Percentiles rank a stretch among this genome's conserved stretches.
Evolutionary conservation across 108 stramenopile genomes (phyloP).

Genomic region (Skeletonema grethae): DNA sequence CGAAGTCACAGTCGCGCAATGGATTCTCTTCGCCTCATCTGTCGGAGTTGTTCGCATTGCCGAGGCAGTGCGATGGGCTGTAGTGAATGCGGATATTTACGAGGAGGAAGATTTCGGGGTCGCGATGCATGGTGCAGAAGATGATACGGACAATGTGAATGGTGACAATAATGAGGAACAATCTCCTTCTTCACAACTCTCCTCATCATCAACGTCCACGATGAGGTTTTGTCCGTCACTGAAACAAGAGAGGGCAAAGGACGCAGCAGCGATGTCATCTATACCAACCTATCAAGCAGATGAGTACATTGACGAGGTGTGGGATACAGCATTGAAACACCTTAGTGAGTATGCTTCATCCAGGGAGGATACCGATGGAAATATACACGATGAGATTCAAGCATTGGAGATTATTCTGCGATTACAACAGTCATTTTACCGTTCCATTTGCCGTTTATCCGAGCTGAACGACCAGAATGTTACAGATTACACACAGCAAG

Average conservation of each 20-base stretch:
- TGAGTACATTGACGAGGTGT: conserved; percentile 9
- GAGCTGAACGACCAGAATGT: conserved; percentile 23
- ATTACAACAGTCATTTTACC: conserved; percentile 22
- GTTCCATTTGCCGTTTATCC: conserved; percentile 4
- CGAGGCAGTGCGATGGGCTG: conserved; percentile 65
- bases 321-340: conserved; percentile 21
- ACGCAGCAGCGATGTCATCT: neutral
- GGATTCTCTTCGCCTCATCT: conserved; percentile 64
- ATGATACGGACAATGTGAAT: neutral
- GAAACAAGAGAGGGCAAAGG: neutral
- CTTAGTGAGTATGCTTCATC: conserved; percentile 12
- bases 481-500: conserved; percentile 3
- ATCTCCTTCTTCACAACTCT: neutral
- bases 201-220: neutral
- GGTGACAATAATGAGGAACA: conserved; percentile 14
- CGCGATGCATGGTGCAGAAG: conserved; percentile 11
- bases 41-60: conserved; percentile 65
- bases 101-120: conserved; percentile 93
- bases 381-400: conserved; percentile 1
- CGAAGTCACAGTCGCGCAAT: conserved; percentile 45
- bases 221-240: conserved; percentile 28
- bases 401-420: conserved; percentile 27
- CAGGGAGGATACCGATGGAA: neutral
- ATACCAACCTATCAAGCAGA: conserved; percentile 2
- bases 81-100: conserved; percentile 90